Evolutionary conservation across 176 grass and related monocot species (phyloP), one percentile per base, ranked within the genome.

Genomic region (Avena eriantha): DNA sequence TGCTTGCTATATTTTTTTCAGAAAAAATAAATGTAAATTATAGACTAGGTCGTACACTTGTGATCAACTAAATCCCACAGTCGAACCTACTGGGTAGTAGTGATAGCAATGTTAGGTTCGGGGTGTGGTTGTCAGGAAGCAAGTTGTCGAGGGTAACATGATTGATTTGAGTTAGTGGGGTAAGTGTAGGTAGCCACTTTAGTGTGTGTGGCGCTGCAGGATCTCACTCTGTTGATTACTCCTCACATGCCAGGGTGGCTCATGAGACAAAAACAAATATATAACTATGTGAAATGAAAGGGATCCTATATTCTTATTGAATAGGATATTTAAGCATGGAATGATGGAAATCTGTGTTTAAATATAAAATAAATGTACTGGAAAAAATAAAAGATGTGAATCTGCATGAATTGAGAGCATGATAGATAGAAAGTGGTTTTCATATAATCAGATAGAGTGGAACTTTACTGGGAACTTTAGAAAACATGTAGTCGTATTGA

Each of bases 281-380:
- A 12, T 6, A 16, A 19, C 43, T 68, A 74, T 60, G 59, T 77
- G 48, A 79, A 84, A 80, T 77, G 57, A 79, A 84, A 80, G 70
- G n/a, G 45, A 87, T 73, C 47, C 39, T 76, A 36, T 65, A 39
- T 50, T 77, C 36, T 73, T 78, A 31, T 79, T 80, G 33, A 80
- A 85, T 85, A 73, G 17, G 23, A 80, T 53, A 63, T 18, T 4
- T 49, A 61, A 78, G 45, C 39, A 41, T 70, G 50, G 50, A 48
- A 74, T 49, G 46, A 2, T 75, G 22, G 36, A 16, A 43, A 69
- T n/a, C 9, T 34, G 8, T 35, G 18, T 21, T 16, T 77, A 83
- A 69, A 47, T 61, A 60, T 18, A 26, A 60, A 41, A 43, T 0
- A 15, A 41, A 22, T 76, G 76, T 43, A 55, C 45, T 55, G 18